Conservation (phyloP, 1,284 basidiomycete species). For the Apiotrichum gracile region DNA sequence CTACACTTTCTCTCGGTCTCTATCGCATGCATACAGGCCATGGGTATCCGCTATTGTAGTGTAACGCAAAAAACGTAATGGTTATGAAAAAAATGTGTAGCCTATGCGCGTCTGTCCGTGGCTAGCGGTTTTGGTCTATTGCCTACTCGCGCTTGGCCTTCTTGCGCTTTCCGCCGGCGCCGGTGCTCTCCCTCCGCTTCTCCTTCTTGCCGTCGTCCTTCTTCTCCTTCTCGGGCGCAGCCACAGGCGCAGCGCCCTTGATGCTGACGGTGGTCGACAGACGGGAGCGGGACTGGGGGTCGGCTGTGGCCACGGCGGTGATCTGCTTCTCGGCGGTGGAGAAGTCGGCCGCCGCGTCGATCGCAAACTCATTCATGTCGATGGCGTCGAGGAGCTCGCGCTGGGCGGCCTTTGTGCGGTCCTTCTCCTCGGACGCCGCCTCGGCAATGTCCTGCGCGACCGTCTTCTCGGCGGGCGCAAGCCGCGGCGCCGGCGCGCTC, state of each 20-base stretch:
- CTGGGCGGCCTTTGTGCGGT: conserved; percentile 51
- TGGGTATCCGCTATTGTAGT: conserved; percentile 1
- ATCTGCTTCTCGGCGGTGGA: conserved; percentile 66
- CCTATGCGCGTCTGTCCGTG: not conserved
- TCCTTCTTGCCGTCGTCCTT: conserved; percentile 55
- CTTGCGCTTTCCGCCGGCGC: conserved; percentile 5
- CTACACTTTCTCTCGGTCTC: not conserved
- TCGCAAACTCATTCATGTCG: conserved; percentile 78
- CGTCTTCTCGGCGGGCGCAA: conserved; percentile 40
- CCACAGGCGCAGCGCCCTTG: conserved; percentile 52
- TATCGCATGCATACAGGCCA: conserved; percentile 8
- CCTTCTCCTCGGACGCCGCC: conserved; percentile 39
- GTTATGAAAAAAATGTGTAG: not conserved
- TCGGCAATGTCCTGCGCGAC: conserved; percentile 58
- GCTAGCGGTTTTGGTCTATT: not conserved
- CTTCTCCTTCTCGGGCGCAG: conserved; percentile 54
- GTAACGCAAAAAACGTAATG: too few relatives aligned
- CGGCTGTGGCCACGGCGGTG: conserved; percentile 48
- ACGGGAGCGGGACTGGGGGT: conserved; percentile 45
- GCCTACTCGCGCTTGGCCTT: conserved; percentile 22
- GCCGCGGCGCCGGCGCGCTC: not conserved
- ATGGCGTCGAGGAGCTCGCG: conserved; percentile 76
- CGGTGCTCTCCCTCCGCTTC: conserved; percentile 17
- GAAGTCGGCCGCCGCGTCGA: conserved; percentile 70
- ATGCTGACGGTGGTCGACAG: conserved; percentile 69